Conservation (phyloP, 2,329 filamentous ascomycete species). For the Trichoderma polysporum region DNA sequence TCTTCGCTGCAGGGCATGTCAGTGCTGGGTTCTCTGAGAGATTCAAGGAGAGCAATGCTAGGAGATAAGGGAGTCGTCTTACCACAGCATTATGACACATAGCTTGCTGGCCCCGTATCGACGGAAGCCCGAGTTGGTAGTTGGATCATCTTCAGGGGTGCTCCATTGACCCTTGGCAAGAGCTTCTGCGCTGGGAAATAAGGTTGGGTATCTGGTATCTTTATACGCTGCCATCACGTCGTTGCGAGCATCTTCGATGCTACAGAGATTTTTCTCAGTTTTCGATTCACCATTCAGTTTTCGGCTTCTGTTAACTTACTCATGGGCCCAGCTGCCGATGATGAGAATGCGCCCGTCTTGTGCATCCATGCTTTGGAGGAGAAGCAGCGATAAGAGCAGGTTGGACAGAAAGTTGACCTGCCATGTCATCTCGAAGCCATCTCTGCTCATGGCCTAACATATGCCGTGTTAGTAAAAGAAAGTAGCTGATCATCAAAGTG, state of each 20-base stretch:
- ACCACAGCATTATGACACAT: constrained; percentile 39
- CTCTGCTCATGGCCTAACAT: constrained; percentile 29
- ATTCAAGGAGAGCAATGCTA: background rate
- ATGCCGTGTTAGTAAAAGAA: background rate
- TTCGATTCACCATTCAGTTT: background rate
- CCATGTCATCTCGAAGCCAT: constrained; percentile 36
- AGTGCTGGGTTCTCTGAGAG: background rate
- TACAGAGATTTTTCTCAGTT: constrained; percentile 17
- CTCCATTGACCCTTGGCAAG: constrained; percentile 39
- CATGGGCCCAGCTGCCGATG: constrained; percentile 36
- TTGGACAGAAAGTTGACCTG: constrained; percentile 37
- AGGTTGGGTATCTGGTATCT: constrained; percentile 26
- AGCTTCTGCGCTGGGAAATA: constrained; percentile 33
- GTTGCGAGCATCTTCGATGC: constrained; percentile 33
- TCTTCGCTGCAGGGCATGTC: constrained; percentile 28
- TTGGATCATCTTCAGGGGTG: constrained; percentile 31
- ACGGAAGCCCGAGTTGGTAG: constrained; percentile 31
- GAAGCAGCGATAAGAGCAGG: constrained; percentile 31
- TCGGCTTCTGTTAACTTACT: constrained; percentile 30
- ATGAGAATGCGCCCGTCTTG: constrained; percentile 31
- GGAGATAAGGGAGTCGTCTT: constrained; percentile 11
- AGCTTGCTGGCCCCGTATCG: constrained; percentile 43
- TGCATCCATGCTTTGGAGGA: constrained; percentile 36
- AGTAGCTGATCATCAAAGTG: background rate
- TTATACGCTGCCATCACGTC: constrained; percentile 27